Evolutionary conservation across 805 yeast species (phyloP), one percentile per base, ranked within the genome.

Genomic region (Starmerella potacharoeniae): DNA sequence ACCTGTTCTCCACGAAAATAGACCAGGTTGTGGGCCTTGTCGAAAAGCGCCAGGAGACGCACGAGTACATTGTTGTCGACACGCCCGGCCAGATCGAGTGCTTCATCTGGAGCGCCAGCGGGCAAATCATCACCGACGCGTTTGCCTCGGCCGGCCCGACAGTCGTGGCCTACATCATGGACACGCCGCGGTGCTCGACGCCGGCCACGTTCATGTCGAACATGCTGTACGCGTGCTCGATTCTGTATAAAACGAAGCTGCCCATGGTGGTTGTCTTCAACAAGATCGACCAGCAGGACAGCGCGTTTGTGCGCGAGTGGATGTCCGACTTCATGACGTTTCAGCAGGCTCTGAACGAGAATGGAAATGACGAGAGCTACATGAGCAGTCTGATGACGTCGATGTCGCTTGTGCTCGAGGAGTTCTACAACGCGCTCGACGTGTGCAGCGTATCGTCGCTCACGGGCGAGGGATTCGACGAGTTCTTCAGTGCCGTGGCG

Each of bases 61-160:
- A 75, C 60, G 69, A 80, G 22, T 84, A 89, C 68, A 86, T 90
- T 60, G 83, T 93, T 39, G 80, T 91, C 51, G 99, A 93, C 71
- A 93, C 99, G 0, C 99, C 99, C 0, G 99, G 99, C 11, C 99
- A 93, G 71, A 93, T 93, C 59, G 99, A 93, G 70, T 90, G 97
- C 72, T 93, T 93, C 68, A 89, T 93, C 44, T 93, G 99, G 98
- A 83, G 95, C 47, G 98, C 98, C 0, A 86, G 96, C 28, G 99
- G 99, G 11, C 79, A 96, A 28, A 93, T 93, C 59, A 85, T 93
- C 56, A 91, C 97, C 0, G 98, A 93, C 67, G 89, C 97, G 0
- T 86, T 93, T 72, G 98, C 97, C 0, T 84, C 95, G 0, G 81
- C 95, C 4, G 87, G 88, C 68, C 99, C 99, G 16, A 93, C 98